Percentiles rank a stretch among this genome's conserved stretches.
Evolutionary conservation across 148 eudicot genomes (phyloP).

Genomic region (Chenopodium suecicum): DNA sequence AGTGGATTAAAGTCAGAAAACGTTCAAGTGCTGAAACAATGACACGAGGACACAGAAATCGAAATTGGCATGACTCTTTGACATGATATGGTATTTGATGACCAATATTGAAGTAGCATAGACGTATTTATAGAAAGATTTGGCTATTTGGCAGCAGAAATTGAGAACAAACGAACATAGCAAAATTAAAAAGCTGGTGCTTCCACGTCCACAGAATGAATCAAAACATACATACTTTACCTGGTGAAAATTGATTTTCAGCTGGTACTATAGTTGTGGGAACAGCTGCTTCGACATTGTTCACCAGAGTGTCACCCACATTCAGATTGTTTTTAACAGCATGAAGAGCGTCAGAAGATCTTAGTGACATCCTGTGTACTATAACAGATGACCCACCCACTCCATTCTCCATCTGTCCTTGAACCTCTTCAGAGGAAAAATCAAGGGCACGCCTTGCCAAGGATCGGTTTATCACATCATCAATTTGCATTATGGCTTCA

Average conservation of each 20-base stretch:
- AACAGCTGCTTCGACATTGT: slow-evolving; percentile 8
- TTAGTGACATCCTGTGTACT: background rate
- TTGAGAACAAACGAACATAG: no score
- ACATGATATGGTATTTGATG: no score
- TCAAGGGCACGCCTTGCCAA: slow-evolving; percentile 1
- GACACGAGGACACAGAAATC: no score
- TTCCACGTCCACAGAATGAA: no score
- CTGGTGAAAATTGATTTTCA: slow-evolving; percentile 2
- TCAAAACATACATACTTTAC: background rate
- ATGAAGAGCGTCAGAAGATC: slow-evolving; percentile 4
- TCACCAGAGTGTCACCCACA: background rate
- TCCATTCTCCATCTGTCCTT: slow-evolving; percentile 10
- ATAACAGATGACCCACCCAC: background rate
- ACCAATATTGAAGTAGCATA: no score
- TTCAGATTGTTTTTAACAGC: no score
- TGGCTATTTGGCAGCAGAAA: no score
- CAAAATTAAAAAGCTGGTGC: no score
- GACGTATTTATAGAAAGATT: no score
- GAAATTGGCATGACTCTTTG: no score
- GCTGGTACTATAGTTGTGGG: background rate
- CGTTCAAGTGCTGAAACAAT: no score
- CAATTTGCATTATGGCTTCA: slow-evolving; percentile 20
- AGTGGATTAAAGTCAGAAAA: no score
- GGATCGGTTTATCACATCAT: background rate
- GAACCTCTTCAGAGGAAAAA: background rate